phyloP scores from a whole-genome alignment of 2,329 filamentous ascomycete species.

The Pleomassaria siparia region DNA sequence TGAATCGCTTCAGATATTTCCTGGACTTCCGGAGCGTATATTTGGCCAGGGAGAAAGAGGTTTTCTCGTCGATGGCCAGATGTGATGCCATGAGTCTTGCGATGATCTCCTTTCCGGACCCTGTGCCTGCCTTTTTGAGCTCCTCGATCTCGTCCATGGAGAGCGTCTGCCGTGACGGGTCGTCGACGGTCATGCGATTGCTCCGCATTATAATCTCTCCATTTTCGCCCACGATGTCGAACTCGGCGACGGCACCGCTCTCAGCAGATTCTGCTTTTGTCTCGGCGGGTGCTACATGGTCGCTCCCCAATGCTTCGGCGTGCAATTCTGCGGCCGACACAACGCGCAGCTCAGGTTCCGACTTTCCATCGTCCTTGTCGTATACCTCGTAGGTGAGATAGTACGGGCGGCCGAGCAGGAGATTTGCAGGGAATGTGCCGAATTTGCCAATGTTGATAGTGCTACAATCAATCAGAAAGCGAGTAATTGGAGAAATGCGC shows the following conservation, averaged over 20 bases:
- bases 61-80: constrained; percentile 89
- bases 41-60: constrained; percentile 87
- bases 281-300: constrained; percentile 47
- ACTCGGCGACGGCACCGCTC: constrained; percentile 41
- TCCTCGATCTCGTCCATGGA: constrained; percentile 71
- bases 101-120: constrained; percentile 85
- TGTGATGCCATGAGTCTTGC: constrained; percentile 91
- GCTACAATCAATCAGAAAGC: constrained; percentile 49
- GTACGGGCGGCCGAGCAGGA: constrained; percentile 87
- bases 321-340: constrained; percentile 82
- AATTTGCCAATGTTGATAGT: constrained; percentile 90
- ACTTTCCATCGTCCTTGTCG: constrained; percentile 65
- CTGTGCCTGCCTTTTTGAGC: constrained; percentile 70
- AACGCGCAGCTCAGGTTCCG: constrained; percentile 70
- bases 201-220: constrained; percentile 58
- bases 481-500: constrained; percentile 1
- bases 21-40: constrained; percentile 93
- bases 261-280: constrained; percentile 34
- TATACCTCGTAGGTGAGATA: constrained; percentile 88
- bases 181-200: constrained; percentile 65
- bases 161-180: constrained; percentile 71
- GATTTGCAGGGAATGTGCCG: constrained; percentile 84
- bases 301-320: constrained; percentile 68
- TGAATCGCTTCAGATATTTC: constrained; percentile 90
- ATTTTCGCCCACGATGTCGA: constrained; percentile 52